Conservation (phyloP, 2,329 filamentous ascomycete species). For the Bipolaris sorokiniana region DNA sequence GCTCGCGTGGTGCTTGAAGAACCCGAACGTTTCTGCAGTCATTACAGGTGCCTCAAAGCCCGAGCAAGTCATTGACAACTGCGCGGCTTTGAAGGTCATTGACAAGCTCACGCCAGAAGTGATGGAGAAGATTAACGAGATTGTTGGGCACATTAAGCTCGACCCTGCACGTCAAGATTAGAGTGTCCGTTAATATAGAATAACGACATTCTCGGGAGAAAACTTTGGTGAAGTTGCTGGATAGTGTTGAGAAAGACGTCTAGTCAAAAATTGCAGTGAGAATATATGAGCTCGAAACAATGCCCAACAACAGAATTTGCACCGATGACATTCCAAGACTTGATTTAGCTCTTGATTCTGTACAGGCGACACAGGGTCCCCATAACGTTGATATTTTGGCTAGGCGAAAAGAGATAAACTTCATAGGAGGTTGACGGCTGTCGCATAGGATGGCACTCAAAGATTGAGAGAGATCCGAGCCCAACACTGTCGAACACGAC, state of each 20-base stretch:
- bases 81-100: slow-evolving; percentile 53
- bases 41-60: slow-evolving; percentile 40
- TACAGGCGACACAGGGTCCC: neutral
- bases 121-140: slow-evolving; percentile 51
- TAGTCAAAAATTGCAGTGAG: neutral
- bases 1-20: slow-evolving; percentile 47
- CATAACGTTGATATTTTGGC: neutral
- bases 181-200: neutral
- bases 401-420: neutral
- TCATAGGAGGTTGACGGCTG: no score
- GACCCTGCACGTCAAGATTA: slow-evolving; percentile 34
- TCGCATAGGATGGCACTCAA: no score
- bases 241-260: neutral
- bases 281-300: neutral
- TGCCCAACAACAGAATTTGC: neutral
- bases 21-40: slow-evolving; percentile 40
- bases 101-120: slow-evolving; percentile 55
- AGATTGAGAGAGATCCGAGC: no score
- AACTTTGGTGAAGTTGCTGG: no score
- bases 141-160: slow-evolving; percentile 34
- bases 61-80: slow-evolving; percentile 45
- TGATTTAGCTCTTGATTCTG: neutral
- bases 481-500: no score
- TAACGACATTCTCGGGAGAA: neutral
- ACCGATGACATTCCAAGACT: neutral